Evolutionary conservation across 177 flowering plant species (phyloP).

Genomic region (Vitis hybrid): DNA sequence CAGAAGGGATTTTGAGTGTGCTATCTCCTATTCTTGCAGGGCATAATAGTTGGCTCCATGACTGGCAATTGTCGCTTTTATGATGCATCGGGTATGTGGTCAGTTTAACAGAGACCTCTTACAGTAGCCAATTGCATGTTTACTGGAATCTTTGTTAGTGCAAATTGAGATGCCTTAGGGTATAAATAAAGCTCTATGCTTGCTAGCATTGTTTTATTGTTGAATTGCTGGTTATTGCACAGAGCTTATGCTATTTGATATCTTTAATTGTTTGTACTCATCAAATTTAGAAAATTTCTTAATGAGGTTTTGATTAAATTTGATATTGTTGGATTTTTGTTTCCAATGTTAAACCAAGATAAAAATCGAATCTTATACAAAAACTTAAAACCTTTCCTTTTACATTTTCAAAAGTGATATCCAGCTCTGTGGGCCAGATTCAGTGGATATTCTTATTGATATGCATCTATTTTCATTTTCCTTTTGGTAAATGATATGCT

Average conservation of each 20-base stretch:
- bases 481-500: too few species aligned
- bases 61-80: conserved; percentile 75
- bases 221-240: neutral
- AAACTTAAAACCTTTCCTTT: neutral
- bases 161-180: neutral
- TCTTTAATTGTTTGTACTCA: neutral
- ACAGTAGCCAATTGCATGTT: too few species aligned
- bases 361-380: neutral
- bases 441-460: neutral
- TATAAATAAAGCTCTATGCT: neutral
- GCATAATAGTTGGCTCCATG: conserved; percentile 74
- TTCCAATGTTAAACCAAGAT: neutral
- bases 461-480: neutral
- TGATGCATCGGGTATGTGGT: conserved; percentile 55
- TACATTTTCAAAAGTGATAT: neutral
- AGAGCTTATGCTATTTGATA: neutral
- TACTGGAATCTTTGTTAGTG: too few species aligned
- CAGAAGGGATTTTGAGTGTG: too few species aligned
- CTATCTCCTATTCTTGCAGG: conserved; percentile 41
- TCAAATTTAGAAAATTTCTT: neutral
- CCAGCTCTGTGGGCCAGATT: neutral
- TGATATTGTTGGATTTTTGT: neutral
- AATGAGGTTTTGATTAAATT: neutral
- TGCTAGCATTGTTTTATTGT: neutral
- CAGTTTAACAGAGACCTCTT: neutral